These are phyloP conservation scores for Poa annua DNA, from an alignment of 176 grass and related monocot genomes.

Conservation along the genomic window DNA sequence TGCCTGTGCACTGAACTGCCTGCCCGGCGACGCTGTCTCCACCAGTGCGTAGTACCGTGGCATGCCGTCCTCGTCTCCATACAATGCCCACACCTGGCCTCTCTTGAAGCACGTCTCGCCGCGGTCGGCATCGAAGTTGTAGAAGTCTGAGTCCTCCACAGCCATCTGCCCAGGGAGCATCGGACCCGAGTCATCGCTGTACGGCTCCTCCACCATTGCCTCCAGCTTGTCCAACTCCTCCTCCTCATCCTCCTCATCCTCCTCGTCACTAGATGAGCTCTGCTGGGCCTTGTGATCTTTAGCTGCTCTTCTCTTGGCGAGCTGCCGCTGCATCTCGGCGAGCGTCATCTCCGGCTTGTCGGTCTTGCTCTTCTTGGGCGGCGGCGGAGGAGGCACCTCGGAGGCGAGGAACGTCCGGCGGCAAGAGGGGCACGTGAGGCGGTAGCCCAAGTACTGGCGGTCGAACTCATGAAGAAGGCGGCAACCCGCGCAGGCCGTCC, in stretches of 20 bases:
- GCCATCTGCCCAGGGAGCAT: conserved; percentile 72
- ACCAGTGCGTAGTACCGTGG: conserved; percentile 74
- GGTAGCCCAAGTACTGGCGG: conserved; percentile 78
- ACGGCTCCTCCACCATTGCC: conserved; percentile 26
- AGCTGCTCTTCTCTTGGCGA: conserved; percentile 47
- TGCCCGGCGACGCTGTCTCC: conserved; percentile 46
- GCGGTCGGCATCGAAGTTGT: conserved; percentile 81
- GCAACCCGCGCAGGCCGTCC: conserved; percentile 85
- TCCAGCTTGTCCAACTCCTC: not conserved
- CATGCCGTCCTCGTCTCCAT: conserved; percentile 89
- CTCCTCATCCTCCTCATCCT: conserved; percentile 33
- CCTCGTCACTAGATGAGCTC: conserved; percentile 14
- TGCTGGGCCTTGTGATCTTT: conserved; percentile 36
- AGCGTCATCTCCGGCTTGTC: conserved; percentile 73
- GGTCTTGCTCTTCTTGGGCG: conserved; percentile 47
- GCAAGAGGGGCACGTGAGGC: conserved; percentile 83
- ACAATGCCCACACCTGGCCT: conserved; percentile 93
- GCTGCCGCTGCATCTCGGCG: conserved; percentile 72
- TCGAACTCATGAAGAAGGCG: conserved; percentile 89
- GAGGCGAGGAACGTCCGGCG: conserved; percentile 77
- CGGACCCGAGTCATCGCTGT: conserved; percentile 42
- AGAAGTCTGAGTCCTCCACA: conserved; percentile 93
- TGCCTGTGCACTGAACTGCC: conserved; percentile 52
- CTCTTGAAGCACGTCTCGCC: conserved; percentile 74
- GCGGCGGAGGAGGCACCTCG: conserved; percentile 60